Conservation (phyloP, 2,329 filamentous ascomycete species). For the Colletotrichum lupini region DNA sequence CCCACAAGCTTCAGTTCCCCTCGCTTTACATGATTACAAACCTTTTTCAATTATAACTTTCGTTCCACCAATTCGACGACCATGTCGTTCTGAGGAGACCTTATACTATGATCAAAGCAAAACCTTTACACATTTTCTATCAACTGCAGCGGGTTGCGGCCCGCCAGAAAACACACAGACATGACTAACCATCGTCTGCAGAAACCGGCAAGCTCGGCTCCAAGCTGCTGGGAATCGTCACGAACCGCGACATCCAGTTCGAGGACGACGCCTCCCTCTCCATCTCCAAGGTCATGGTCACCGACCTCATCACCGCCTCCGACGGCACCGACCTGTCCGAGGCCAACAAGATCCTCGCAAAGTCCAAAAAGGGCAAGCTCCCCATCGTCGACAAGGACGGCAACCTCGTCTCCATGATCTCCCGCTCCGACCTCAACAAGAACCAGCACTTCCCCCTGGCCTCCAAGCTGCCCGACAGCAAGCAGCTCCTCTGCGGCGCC, state of each 20-base stretch:
- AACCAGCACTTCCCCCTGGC: conserved; percentile 97
- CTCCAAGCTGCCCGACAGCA: conserved; percentile 95
- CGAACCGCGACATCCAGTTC: conserved; percentile 98
- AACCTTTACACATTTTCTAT: conserved; percentile 14
- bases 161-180: neutral
- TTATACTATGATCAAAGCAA: conserved; percentile 45
- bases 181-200: conserved; percentile 59
- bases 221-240: conserved; percentile 97
- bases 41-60: conserved; percentile 93
- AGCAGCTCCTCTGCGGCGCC: conserved; percentile 95
- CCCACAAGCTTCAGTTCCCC: conserved; percentile 23
- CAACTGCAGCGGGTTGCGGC: conserved; percentile 23
- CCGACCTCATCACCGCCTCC: conserved; percentile 88
- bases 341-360: conserved; percentile 91
- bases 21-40: conserved; percentile 79
- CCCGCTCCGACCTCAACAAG: conserved; percentile 96
- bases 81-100: conserved; percentile 82
- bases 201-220: conserved; percentile 93
- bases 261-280: conserved; percentile 78
- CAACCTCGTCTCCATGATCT: conserved; percentile 92
- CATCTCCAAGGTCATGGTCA: conserved; percentile 94
- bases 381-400: conserved; percentile 87
- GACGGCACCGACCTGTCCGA: conserved; percentile 85
- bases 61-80: conserved; percentile 97
- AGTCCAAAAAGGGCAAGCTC: conserved; percentile 98